Evolutionary conservation across 208 protist species (phyloP).

Genomic region (Trypanosoma platydactyli): DNA sequence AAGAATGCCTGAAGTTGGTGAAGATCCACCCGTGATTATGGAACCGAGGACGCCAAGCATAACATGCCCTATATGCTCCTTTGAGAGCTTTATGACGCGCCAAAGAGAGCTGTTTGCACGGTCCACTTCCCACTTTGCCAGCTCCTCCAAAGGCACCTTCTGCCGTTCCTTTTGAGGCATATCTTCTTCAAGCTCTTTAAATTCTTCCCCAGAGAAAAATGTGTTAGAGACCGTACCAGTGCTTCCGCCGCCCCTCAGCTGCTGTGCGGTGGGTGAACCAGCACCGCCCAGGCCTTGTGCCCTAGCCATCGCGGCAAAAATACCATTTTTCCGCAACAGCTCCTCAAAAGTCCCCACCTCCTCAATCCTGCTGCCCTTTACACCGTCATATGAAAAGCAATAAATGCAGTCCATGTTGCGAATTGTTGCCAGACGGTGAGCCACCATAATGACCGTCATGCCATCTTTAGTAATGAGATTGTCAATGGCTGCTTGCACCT

Average conservation of each 20-base stretch:
- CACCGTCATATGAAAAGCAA: conserved; percentile 66
- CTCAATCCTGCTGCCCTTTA: conserved; percentile 47
- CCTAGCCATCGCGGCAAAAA: conserved; percentile 72
- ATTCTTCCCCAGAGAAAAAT: conserved; percentile 45
- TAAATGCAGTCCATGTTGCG: conserved; percentile 87
- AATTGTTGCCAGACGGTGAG: conserved; percentile 90
- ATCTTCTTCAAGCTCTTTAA: conserved; percentile 48
- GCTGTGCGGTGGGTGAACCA: conserved; percentile 10
- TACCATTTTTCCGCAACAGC: conserved; percentile 45
- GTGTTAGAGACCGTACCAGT: conserved; percentile 22
- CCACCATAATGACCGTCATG: conserved; percentile 88
- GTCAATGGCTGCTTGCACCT: conserved; percentile 81
- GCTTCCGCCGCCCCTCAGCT: conserved; percentile 14
- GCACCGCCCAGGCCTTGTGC: conserved; percentile 37
- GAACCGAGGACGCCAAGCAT: conserved; percentile 57
- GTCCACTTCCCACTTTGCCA: conserved; percentile 58
- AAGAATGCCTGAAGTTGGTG: conserved; percentile 48
- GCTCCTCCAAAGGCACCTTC: conserved; percentile 53
- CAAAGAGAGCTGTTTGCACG: conserved; percentile 36
- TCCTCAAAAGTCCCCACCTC: conserved; percentile 66
- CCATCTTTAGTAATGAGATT: conserved; percentile 55
- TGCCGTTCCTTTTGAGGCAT: conserved; percentile 49
- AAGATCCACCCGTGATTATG: conserved; percentile 34
- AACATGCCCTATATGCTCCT: conserved; percentile 37
- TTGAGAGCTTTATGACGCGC: conserved; percentile 49